A percentile compares a stretch with the other conserved stretches of the same genome.
These are phyloP conservation scores for barley (Hordeum vulgare) DNA, from an alignment of 176 grass and related monocot genomes.

Conservation along the genomic window MorexV3_pseudomolecules_assembly NC_058520.1:621103158-621103657, in stretches of 20 bases:
- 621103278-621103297: constrained; percentile 5
- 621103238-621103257: constrained; percentile 24
- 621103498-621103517: constrained; percentile 49
- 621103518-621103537: neutral
- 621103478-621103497: constrained; percentile 56
- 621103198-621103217: constrained; percentile 51
- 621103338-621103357: constrained; percentile 53
- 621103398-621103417: constrained; percentile 34
- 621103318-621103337: constrained; percentile 57
- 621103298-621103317: neutral
- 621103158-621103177: neutral
- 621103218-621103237: constrained; percentile 57
- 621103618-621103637: neutral
- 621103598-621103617: neutral
- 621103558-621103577: neutral
- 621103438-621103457: constrained; percentile 59
- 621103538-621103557: neutral
- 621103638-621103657: neutral
- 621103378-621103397: constrained; percentile 69
- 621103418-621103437: constrained; percentile 64
- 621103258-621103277: neutral
- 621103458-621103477: constrained; percentile 40
- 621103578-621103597: neutral
- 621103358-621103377: constrained; percentile 66
- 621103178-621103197: neutral